Conservation (phyloP, 2,329 filamentous ascomycete species). For the Botrytis cinerea region DNA sequence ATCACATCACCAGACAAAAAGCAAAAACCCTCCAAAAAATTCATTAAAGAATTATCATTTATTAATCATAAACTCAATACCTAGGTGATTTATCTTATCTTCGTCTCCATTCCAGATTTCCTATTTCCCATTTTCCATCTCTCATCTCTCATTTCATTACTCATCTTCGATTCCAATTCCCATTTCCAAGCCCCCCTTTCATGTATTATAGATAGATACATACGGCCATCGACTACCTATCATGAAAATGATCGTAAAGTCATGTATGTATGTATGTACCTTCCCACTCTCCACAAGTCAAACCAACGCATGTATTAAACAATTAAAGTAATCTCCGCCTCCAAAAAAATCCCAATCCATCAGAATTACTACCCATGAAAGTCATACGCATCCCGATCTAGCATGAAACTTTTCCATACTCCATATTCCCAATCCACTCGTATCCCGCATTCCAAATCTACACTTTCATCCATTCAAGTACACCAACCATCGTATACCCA, state of each 20-base stretch:
- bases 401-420: not conserved
- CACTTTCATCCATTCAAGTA: not conserved
- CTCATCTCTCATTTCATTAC: not conserved
- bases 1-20: too few relatives aligned
- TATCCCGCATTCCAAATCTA: not conserved
- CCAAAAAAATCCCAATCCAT: not conserved
- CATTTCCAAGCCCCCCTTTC: not conserved
- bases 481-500: not conserved
- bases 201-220: not conserved
- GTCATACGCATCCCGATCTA: not conserved
- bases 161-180: not conserved
- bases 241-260: not conserved
- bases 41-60: not conserved
- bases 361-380: not conserved
- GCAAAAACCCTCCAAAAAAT: too few relatives aligned
- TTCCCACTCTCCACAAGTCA: not conserved
- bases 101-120: not conserved
- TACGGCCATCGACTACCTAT: not conserved
- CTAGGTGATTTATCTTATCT: not conserved
- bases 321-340: not conserved
- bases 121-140: not conserved
- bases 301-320: not conserved
- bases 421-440: not conserved
- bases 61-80: not conserved
- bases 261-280: not conserved